Evolutionary conservation across 2,329 filamentous ascomycete species (phyloP).

Genomic region (Phoma sp.): DNA sequence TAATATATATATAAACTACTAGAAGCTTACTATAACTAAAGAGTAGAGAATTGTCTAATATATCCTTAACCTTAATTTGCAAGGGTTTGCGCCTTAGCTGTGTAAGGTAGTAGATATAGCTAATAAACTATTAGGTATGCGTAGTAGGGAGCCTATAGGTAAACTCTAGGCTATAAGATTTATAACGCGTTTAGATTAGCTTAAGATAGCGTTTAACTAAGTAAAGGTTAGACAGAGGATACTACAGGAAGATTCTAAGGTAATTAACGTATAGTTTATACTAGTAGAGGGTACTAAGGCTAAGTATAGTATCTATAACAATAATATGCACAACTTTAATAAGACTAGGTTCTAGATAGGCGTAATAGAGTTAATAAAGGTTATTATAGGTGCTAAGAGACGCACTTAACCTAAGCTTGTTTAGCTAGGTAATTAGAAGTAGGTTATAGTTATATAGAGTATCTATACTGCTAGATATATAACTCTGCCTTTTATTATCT

Average conservation of each 20-base stretch:
- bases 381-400: constrained; percentile 13
- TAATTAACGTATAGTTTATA: constrained; percentile 10
- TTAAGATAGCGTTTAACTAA: constrained; percentile 23
- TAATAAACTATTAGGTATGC: constrained; percentile 25
- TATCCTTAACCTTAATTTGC: too few species aligned
- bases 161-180: constrained; percentile 21
- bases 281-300: constrained; percentile 13
- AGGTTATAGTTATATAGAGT: too few species aligned
- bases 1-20: too few species aligned
- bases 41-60: constrained; percentile 22
- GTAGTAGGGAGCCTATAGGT: constrained; percentile 13
- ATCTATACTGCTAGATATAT: too few species aligned
- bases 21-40: constrained; percentile 18
- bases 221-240: constrained; percentile 14
- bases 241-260: constrained; percentile 15
- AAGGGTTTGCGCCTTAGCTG: constrained; percentile 17
- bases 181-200: constrained; percentile 20
- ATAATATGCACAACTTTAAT: too few species aligned
- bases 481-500: too few species aligned
- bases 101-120: constrained; percentile 25
- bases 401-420: background rate
- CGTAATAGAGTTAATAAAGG: constrained; percentile 17
- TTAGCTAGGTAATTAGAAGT: too few species aligned
- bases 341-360: constrained; percentile 37
- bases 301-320: constrained; percentile 14